Base-by-base conservation (phyloP, 306 rosid genomes). In the Prosopis cineraria region DNA sequence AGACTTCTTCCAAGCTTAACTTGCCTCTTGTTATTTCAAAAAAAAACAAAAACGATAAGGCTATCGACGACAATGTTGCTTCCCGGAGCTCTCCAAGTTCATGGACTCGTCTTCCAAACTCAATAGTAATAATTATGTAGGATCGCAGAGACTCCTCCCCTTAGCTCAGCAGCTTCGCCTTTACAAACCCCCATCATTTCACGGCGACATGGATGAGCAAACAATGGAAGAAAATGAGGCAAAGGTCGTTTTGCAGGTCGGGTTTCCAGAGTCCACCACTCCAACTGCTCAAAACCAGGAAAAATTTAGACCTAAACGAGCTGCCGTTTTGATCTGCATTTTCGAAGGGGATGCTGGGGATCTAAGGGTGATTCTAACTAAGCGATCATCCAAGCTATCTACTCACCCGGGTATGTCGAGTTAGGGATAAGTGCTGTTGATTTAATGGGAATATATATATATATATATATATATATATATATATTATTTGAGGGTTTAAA, bases 241-340 rank as follows among this genome's bases (percentile, higher is more conserved):
- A 6, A 91, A 93, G 84, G 96, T 88, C 31, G 93, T 91, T 70
- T 89, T 96, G 48, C 97, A 85, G 79, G 87, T 91, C 82, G 98
- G 98, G 25, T 87, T 92, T 76, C 86, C 87, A 1, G 98, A 95
- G 84, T 91, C 98, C 8, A 78, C 88, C 17, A 76, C 97, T 75
- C 86, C 91, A 68, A 77, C 89, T 81, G 67, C 75, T 13, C 86
- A 72, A 34, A 78, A 81, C 64, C 81, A 87, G 3, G 82, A 89
- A 65, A 84, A 77, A 63, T 87, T 91, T 81, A 86, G 59, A 77
- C 97, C 92, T 79, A 89, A 82, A 31, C 88, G 78, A 86, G 98
- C 97, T 34, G 98, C 97, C 72, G 98, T 95, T 78, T 83, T 95
- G 89, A 82, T 95, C 82, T 95, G 98, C 71, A 88, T 95, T 75